Evolutionary conservation across 2,329 filamentous ascomycete genomes (phyloP).

Genomic region (Pseudogymnoascus sp.): DNA sequence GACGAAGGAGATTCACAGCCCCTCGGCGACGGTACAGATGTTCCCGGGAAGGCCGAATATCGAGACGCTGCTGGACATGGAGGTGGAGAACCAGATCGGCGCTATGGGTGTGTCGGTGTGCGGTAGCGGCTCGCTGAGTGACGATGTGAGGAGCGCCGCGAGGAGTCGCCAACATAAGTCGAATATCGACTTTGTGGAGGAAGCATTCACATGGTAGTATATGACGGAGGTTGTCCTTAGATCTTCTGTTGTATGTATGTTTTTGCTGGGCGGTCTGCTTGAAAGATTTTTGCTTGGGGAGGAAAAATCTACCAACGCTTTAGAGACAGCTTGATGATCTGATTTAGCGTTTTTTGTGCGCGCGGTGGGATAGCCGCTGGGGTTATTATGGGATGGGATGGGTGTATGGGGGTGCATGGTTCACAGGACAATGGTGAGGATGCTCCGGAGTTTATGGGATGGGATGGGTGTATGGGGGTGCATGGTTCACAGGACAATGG

Average conservation of each 20-base stretch:
- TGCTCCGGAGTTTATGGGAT: neutral
- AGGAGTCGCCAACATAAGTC: conserved; percentile 54
- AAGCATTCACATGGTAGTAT: conserved; percentile 59
- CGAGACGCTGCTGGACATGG: conserved; percentile 59
- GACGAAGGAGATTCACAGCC: conserved; percentile 73
- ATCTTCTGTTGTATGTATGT: conserved; percentile 9
- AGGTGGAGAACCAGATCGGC: conserved; percentile 66
- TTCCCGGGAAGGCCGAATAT: conserved; percentile 73
- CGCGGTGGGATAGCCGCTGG: neutral
- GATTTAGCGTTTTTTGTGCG: conserved; percentile 3
- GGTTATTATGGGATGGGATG: neutral
- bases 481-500: neutral
- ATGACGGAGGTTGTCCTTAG: conserved; percentile 13
- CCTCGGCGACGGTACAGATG: conserved; percentile 72
- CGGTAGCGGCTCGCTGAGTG: conserved; percentile 63
- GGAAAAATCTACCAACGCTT: neutral
- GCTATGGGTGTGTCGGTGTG: conserved; percentile 68
- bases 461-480: neutral
- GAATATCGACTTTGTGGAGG: conserved; percentile 70
- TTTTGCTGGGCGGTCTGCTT: conserved; percentile 6
- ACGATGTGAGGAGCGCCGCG: conserved; percentile 63
- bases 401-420: neutral
- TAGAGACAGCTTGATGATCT: conserved; percentile 6
- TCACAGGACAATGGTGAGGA: neutral
- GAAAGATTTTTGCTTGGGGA: neutral